Base-by-base conservation (phyloP, 2,329 filamentous ascomycete species). In the Claviceps sp. region DNA sequence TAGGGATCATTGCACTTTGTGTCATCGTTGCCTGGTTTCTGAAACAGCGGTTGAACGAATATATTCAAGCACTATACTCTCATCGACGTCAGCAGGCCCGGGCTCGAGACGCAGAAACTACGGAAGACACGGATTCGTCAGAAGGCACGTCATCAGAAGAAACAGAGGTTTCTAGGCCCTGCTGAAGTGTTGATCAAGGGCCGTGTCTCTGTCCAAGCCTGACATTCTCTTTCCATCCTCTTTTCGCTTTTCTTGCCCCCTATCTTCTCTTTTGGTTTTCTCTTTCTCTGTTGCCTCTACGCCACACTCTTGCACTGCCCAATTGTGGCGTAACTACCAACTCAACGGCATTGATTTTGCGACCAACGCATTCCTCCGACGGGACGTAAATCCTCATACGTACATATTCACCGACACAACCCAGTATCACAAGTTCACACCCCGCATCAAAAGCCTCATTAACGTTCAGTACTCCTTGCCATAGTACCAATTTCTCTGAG, bases 1-100 rank as follows among this genome's bases (percentile, higher is more conserved):
- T 70, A 11, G 54, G 59, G 11, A 54, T 71, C 30, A 56, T 67
- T 48, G 43, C 57, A 6, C 50, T 67, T 34, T 52, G 67, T 43
- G 61, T 54, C 18, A 26, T 61, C 18, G 34, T 70, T 30, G 56
- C 53, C 46, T 69, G 60, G 58, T 62, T 62, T 43, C 56, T 62
- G 54, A 63, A 63, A 34, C 55, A 52, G 41, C 54, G 59, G 41
- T 54, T 71, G 47, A 56, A 60, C 43, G 54, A 50, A 24, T 70
- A 68, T 53, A 61, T 63, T 26, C 50, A 58, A 13, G 59, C 58
- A 14, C 57, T 66, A 37, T 54, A 61, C 49, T 47, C 26, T 2
- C 57, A 63, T 49, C 53, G 49, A 46, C 49, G 48, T 51, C 46
- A 37, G 40, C 11, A 42, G 7, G 16, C 34, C 36, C 46, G 42